Evolutionary conservation across 768 basidiomycete species (phyloP).

Genomic region (Podaxis sp.): DNA sequence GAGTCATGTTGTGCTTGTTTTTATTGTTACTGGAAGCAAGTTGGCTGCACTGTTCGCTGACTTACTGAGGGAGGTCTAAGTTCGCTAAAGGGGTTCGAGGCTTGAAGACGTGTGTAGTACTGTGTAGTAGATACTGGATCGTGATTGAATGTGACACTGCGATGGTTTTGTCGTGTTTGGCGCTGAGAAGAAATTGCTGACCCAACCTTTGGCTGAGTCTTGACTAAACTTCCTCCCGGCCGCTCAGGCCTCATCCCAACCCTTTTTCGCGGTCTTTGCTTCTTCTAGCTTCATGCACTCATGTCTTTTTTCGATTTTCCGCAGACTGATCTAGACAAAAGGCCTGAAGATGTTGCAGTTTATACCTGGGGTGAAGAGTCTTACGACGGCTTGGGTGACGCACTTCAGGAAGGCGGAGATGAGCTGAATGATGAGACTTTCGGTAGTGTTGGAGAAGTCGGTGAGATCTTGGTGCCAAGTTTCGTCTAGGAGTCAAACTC

Average conservation of each 20-base stretch:
- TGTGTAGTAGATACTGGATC: no score
- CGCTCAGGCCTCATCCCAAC: conserved; percentile 3
- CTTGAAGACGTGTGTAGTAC: background rate
- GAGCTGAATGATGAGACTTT: conserved; percentile 98
- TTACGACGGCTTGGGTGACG: conserved; percentile 88
- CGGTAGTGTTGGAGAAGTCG: conserved; percentile 67
- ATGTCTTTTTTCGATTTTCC: conserved; percentile 89
- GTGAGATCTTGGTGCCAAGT: conserved; percentile 44
- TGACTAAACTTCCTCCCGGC: conserved; percentile 4
- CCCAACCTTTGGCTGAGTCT: background rate
- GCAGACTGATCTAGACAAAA: conserved; percentile 59
- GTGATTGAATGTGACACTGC: background rate
- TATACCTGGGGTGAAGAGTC: conserved; percentile 92
- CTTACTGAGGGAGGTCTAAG: no score
- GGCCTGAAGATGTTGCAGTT: conserved; percentile 79
- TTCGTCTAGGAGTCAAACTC: background rate
- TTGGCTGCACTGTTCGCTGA: no score
- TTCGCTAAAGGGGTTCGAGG: no score
- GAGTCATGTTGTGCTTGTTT: no score
- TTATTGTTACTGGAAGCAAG: no score
- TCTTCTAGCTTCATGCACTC: conserved; percentile 29
- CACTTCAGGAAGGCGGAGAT: conserved; percentile 86
- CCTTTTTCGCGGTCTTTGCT: background rate
- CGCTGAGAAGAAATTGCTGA: conserved; percentile 10
- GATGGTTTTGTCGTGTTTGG: conserved; percentile 15